Conservation (phyloP, 2,329 filamentous ascomycete species). For the Teratosphaeria gauchensis region DNA sequence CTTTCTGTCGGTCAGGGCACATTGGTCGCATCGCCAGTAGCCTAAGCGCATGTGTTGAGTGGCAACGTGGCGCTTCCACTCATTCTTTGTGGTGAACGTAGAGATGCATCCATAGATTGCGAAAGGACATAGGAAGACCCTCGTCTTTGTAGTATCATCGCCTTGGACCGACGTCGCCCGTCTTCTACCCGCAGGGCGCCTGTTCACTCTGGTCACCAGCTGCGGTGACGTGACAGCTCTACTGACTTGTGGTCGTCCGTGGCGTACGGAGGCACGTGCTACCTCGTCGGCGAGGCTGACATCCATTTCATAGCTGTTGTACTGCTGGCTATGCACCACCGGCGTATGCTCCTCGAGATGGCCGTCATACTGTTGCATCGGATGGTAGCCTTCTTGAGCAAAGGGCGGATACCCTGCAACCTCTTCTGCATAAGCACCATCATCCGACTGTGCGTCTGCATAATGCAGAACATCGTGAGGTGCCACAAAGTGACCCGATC, state of each 20-base stretch:
- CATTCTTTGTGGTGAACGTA: constrained; percentile 74
- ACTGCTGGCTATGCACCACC: not conserved
- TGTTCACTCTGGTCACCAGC: constrained; percentile 6
- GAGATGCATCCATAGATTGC: constrained; percentile 63
- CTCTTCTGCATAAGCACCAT: constrained; percentile 5
- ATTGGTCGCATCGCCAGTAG: constrained; percentile 68
- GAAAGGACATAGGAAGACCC: constrained; percentile 66
- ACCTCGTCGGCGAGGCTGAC: constrained; percentile 1
- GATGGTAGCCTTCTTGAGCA: constrained; percentile 18
- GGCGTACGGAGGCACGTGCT: constrained; percentile 8
- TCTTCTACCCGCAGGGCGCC: constrained; percentile 6
- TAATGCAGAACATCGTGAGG: constrained; percentile 16
- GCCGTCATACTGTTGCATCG: constrained; percentile 2
- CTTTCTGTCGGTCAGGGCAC: constrained; percentile 26
- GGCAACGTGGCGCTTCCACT: constrained; percentile 85
- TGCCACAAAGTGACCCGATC: constrained; percentile 9
- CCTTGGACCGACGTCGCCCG: constrained; percentile 6
- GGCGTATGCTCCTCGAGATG: not conserved
- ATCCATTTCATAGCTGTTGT: constrained; percentile 1
- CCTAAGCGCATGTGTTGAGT: constrained; percentile 68
- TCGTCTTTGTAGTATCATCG: not conserved
- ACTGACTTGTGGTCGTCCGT: constrained; percentile 8
- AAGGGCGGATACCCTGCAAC: constrained; percentile 3
- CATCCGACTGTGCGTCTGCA: constrained; percentile 11
- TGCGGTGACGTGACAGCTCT: constrained; percentile 1